Evolutionary conservation across 148 eudicot genomes (phyloP).

Genomic region (Rhododendron molle): DNA sequence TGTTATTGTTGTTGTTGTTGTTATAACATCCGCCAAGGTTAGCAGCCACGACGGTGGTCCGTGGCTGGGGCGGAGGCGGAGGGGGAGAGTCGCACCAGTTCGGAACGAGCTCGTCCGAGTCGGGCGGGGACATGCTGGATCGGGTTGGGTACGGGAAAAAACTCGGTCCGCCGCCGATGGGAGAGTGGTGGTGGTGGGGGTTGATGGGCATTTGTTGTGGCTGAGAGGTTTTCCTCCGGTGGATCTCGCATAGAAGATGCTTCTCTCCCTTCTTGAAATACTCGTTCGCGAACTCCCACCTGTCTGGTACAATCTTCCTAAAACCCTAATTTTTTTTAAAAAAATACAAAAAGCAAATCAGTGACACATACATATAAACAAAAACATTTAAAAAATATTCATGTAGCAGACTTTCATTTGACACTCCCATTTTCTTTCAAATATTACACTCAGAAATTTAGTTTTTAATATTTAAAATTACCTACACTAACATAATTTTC

Average conservation of each 20-base stretch:
- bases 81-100: constrained; percentile 43
- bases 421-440: too few relatives aligned
- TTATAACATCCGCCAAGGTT: not conserved
- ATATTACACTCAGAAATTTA: too few relatives aligned
- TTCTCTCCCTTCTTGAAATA: constrained; percentile 85
- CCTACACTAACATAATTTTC: not conserved
- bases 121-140: constrained; percentile 57
- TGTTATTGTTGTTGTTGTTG: constrained; percentile 14
- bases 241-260: constrained; percentile 81
- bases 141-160: constrained; percentile 41
- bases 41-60: not conserved
- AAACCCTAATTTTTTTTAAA: constrained; percentile 54
- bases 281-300: constrained; percentile 94
- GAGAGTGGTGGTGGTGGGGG: constrained; percentile 30
- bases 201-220: constrained; percentile 31
- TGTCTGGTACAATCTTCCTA: constrained; percentile 71
- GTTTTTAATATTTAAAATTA: too few relatives aligned
- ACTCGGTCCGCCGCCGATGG: not conserved
- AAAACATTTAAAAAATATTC: too few relatives aligned
- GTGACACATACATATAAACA: not conserved
- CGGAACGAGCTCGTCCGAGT: constrained; percentile 41
- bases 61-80: constrained; percentile 13
- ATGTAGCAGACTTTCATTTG: too few relatives aligned
- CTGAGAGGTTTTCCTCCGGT: constrained; percentile 76
- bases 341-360: constrained; percentile 9